A percentile compares a stretch with the other conserved stretches of the same genome.
phyloP scores from a whole-genome alignment of 257 asterid genomes.

The Datura wrightii region DNA sequence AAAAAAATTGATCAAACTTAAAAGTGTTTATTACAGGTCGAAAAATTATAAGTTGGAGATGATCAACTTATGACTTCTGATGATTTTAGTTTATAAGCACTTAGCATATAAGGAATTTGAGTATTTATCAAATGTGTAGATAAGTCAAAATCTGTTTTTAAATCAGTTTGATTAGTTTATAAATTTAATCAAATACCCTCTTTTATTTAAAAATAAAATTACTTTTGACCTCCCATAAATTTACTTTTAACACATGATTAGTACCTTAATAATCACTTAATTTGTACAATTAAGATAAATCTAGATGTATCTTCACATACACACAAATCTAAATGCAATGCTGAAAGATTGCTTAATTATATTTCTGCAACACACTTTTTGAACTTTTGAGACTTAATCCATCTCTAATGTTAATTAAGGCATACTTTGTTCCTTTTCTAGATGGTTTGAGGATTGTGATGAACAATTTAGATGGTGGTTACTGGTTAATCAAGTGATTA shows the following conservation, averaged over 20 bases:
- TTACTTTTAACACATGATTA: neutral
- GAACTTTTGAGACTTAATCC: neutral
- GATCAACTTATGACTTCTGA: neutral
- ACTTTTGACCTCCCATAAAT: neutral
- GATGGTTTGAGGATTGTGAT: neutral
- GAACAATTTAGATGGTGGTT: slow-evolving; percentile 10
- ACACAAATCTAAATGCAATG: neutral
- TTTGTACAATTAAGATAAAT: neutral
- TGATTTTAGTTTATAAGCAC: neutral
- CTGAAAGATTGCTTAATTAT: neutral
- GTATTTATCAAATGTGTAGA: neutral
- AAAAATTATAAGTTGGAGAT: too few relatives aligned
- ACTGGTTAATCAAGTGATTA: neutral
- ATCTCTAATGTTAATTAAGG: neutral
- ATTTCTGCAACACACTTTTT: neutral
- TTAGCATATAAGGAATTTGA: neutral
- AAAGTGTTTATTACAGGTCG: neutral
- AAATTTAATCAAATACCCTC: neutral
- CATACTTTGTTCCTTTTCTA: neutral
- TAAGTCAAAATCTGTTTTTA: neutral
- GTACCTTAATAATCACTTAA: neutral
- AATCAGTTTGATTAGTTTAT: neutral
- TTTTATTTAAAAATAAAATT: neutral
- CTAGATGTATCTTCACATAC: neutral
- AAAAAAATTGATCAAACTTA: neutral